Evolutionary conservation across 345 rosid species (phyloP).

Genomic region (Acer negundo): DNA sequence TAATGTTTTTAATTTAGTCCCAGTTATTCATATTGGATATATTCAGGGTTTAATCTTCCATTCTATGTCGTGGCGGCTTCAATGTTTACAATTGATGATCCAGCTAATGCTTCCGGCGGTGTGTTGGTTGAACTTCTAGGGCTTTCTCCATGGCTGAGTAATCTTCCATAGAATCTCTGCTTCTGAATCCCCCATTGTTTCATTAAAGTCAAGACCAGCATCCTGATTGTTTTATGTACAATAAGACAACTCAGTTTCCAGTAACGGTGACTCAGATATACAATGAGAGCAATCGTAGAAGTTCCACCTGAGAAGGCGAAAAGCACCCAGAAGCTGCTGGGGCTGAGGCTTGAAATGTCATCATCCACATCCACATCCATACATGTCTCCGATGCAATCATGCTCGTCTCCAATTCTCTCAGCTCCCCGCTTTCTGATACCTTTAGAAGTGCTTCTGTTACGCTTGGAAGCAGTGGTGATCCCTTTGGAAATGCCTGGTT

Average conservation of each 20-base stretch:
- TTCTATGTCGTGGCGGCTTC: background rate
- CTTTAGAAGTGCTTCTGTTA: constrained; percentile 28
- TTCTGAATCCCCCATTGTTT: background rate
- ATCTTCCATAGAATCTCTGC: background rate
- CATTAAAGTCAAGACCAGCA: background rate
- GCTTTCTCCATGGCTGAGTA: background rate
- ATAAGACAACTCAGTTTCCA: constrained; percentile 4
- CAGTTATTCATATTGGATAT: background rate
- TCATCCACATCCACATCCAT: constrained; percentile 4
- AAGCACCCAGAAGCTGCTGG: constrained; percentile 17
- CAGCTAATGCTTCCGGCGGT: background rate
- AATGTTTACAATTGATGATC: background rate
- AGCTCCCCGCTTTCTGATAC: constrained; percentile 34
- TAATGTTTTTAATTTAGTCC: too few relatives aligned
- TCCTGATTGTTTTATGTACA: background rate
- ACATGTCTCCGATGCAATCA: constrained; percentile 19
- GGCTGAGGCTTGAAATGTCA: constrained; percentile 24
- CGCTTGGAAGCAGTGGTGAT: constrained; percentile 23
- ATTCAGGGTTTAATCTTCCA: background rate
- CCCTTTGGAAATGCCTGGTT: constrained; percentile 27
- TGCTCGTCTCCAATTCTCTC: constrained; percentile 17
- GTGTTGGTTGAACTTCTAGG: background rate
- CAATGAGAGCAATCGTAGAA: constrained; percentile 25
- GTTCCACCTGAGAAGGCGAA: constrained; percentile 24
- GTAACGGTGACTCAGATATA: background rate